Percentiles rank a stretch among this genome's conserved stretches.
Conservation (phyloP, 169 alveolate species). For the Plasmodium ovale region DNA sequence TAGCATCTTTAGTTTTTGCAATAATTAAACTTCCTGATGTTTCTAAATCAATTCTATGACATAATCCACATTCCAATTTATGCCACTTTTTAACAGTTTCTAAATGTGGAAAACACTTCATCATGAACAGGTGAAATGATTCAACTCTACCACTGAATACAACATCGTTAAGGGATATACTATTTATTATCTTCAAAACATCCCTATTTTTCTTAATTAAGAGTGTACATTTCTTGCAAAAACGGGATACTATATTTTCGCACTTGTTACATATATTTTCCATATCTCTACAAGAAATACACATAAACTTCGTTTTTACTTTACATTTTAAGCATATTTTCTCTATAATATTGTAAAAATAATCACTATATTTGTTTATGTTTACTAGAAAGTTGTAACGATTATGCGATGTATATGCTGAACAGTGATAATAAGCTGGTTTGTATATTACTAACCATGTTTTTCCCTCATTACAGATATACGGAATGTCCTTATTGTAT, state of each 20-base stretch:
- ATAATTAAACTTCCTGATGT: slow-evolving; percentile 83
- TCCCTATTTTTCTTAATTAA: slow-evolving; percentile 70
- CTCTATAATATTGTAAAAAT: slow-evolving; percentile 58
- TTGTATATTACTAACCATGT: slow-evolving; percentile 84
- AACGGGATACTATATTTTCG: slow-evolving; percentile 40
- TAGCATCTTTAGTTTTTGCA: slow-evolving; percentile 82
- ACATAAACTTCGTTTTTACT: slow-evolving; percentile 72
- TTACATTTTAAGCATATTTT: slow-evolving; percentile 66
- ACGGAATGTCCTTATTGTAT: slow-evolving; percentile 80
- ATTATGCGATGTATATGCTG: slow-evolving; percentile 78
- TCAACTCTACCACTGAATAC: slow-evolving; percentile 81
- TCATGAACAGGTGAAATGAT: slow-evolving; percentile 82
- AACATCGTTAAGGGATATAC: slow-evolving; percentile 78
- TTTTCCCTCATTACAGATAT: slow-evolving; percentile 79
- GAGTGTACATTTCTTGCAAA: slow-evolving; percentile 52
- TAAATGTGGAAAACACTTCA: slow-evolving; percentile 82
- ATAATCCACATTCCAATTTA: slow-evolving; percentile 84
- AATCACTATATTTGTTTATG: slow-evolving; percentile 54
- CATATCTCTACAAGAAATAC: slow-evolving; percentile 47
- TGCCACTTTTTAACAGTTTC: slow-evolving; percentile 84
- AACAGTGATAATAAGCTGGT: slow-evolving; percentile 86
- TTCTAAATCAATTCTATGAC: slow-evolving; percentile 84
- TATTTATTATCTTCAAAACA: slow-evolving; percentile 76
- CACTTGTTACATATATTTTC: slow-evolving; percentile 53
- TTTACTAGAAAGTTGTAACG: slow-evolving; percentile 50